Evolutionary conservation across 2,329 filamentous ascomycete genomes (phyloP), one percentile per base, ranked within the genome.

Genomic region (Cyphellophora attinorum): DNA sequence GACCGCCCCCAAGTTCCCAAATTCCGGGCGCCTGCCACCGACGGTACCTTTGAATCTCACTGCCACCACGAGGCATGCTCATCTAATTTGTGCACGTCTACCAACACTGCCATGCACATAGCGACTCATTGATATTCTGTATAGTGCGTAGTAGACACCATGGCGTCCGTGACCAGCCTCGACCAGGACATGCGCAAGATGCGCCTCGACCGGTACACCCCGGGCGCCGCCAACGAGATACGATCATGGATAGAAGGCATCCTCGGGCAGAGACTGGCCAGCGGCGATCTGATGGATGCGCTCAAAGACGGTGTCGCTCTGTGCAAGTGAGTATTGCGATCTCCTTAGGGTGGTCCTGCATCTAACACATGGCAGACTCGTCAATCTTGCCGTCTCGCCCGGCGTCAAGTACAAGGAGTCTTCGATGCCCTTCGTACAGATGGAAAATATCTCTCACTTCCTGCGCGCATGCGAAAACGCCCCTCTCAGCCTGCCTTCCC

Each of bases 391-490:
- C 19, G 82, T 84, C 16, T 74, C 79, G 11, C 83, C 84, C 1
- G 81, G 81, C 19, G 74, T 94, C 61, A 85, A 81, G 58, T 96
- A 82, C 72, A 96, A 96, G 63, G 71, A 81, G 54, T 94, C 88
- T 1, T 64, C 77, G 27, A 96, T 96, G 89, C 91, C 91, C 0
- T 98, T 98, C 56, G 89, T 96, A 27, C 91, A 98, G 61, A 96
- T 96, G 88, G 91, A 98, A 60, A 98, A 98, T 57, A 95, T 98
- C 54, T 93, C 88, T 4, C 85, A 93, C 55, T 98, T 95, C 62
- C 76, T 98, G 35, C 78, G 76, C 52, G 86, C 85, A 40, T 93
- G 88, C 65, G 84, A 94, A 60, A 67, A 74, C 33, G 76, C 83
- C 16, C 91, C 91, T 1, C 67, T 98, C 34, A 88, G 79, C 59